Evolutionary conservation across 495 filamentous ascomycete species (phyloP).

Genomic region (Podospora tetraspora): DNA sequence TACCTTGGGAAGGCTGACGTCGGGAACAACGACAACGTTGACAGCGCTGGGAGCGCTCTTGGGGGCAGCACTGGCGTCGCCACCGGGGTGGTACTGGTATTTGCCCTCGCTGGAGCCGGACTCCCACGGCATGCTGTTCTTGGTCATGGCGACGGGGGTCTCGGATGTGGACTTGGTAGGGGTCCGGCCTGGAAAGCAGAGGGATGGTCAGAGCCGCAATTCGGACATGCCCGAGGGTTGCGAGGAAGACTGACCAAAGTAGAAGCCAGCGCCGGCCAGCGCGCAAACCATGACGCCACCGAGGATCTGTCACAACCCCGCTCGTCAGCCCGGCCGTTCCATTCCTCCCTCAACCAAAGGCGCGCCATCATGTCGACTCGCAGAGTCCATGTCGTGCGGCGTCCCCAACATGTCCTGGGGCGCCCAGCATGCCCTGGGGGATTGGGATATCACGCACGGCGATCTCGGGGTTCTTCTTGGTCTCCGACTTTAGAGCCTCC

Average conservation of each 20-base stretch:
- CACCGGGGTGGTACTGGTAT: conserved; percentile 90
- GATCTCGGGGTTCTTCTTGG: conserved; percentile 50
- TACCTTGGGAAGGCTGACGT: conserved; percentile 91
- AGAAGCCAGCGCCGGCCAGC: conserved; percentile 82
- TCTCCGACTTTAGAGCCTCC: conserved; percentile 41
- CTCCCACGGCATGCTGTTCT: conserved; percentile 86
- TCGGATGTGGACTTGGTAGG: conserved; percentile 84
- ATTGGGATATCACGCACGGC: conserved; percentile 38
- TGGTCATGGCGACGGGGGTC: conserved; percentile 64
- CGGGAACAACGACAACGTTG: conserved; percentile 87
- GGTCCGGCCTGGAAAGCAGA: conserved; percentile 58
- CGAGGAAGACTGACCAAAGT: conserved; percentile 53
- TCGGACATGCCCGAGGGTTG: background rate
- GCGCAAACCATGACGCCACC: conserved; percentile 86
- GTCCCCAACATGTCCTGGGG: background rate
- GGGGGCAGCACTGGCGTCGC: conserved; percentile 65
- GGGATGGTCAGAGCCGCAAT: background rate
- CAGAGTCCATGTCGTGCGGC: background rate
- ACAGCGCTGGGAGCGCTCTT: conserved; percentile 91
- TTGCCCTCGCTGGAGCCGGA: conserved; percentile 58
- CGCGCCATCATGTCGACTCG: background rate
- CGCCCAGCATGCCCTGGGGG: background rate
- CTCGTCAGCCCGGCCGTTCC: conserved; percentile 17
- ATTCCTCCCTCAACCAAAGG: background rate
- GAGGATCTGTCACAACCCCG: conserved; percentile 58